Evolutionary conservation across 2,329 filamentous ascomycete genomes (phyloP), one percentile per base, ranked within the genome.

Genomic region (Raffaelea albimanens): DNA sequence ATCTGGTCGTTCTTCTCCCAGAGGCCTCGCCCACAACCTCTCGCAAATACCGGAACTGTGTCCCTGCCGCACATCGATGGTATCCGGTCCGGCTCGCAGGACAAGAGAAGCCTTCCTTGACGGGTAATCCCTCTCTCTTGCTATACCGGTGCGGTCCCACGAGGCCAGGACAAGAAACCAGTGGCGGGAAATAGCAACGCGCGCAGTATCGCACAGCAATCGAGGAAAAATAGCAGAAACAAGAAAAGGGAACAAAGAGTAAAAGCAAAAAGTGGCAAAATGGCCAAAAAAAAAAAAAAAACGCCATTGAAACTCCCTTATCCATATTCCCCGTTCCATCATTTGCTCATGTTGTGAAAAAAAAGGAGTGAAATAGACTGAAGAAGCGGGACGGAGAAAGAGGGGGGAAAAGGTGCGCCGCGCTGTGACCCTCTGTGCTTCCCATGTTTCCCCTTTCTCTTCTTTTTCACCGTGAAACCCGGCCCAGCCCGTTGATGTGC

Each of bases 291-390:
- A 19, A 3, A 31, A 20, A 44, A 38, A 46, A 36, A 18, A 46
- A 47, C 40, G 47, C 48, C 46, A 20, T n/a, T 38, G 23, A 19
- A 50, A 49, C 47, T 45, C 50, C 45, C 25, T 29, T 7, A 43
- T 20, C 50, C 47, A 34, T 43, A 43, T 41, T n/a, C n/a, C 42
- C 40, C 18, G 29, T 50, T 44, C 33, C 43, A 40, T 50, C 47
- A 41, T 48, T 44, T 46, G 45, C 25, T 50, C 45, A 34, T 50
- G 21, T 29, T 43, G 9, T 38, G 34, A 10, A 38, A 39, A 46
- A 16, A 34, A 46, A 40, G 43, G 40, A 47, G 41, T 38, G 43
- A 43, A 23, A 47, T 20, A 31, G 34, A 21, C n/a, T 34, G 4
- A 33, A 33, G 11, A 20, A n/a, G 39, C 18, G 19, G 20, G 31